phyloP scores from a whole-genome alignment of 441 rosid species.

The Mallotus japonicus region DNA sequence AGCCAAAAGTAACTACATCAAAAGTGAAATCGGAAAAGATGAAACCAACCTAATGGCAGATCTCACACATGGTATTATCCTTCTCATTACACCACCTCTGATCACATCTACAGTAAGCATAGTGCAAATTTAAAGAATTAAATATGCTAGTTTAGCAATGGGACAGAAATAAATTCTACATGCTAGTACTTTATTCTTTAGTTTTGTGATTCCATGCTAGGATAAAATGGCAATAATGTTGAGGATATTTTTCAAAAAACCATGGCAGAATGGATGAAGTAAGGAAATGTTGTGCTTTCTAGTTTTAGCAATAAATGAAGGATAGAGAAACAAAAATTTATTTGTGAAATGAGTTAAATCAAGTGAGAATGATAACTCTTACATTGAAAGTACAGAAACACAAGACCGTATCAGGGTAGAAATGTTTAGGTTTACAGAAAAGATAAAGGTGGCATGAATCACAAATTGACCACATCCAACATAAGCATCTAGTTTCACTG shows the following conservation, averaged over 20 bases:
- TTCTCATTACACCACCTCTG: too few relatives aligned
- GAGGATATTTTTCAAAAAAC: background rate
- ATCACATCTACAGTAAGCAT: too few relatives aligned
- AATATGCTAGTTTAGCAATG: too few relatives aligned
- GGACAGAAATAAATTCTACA: too few relatives aligned
- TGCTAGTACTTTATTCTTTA: too few relatives aligned
- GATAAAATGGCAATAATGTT: background rate
- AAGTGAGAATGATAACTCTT: background rate
- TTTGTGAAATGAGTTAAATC: background rate
- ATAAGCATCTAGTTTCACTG: background rate
- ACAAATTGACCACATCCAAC: background rate
- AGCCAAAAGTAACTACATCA: too few relatives aligned
- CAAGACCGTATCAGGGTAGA: background rate
- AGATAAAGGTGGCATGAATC: background rate
- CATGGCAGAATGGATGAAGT: background rate
- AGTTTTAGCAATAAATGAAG: background rate
- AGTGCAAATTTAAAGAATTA: too few relatives aligned
- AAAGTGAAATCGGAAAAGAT: too few relatives aligned
- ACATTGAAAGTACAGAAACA: background rate
- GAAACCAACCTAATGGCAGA: too few relatives aligned
- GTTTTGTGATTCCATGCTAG: background rate
- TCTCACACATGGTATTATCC: too few relatives aligned
- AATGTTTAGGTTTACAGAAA: background rate
- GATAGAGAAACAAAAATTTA: background rate
- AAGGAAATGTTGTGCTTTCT: background rate